Evolutionary conservation across 169 alveolate genomes (phyloP).

Genomic region (Cryptosporidium baileyi): DNA sequence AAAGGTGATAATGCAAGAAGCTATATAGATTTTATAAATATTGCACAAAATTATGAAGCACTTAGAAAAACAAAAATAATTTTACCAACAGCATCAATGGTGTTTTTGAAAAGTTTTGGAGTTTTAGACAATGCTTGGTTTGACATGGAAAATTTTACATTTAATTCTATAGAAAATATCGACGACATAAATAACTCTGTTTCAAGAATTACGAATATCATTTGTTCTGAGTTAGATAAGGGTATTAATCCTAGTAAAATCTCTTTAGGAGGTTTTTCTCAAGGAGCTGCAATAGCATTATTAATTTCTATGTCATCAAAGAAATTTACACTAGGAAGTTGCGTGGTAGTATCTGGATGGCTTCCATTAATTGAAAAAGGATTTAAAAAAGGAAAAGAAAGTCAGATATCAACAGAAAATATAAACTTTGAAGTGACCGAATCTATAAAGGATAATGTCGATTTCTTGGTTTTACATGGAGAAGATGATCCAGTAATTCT

Average conservation of each 20-base stretch:
- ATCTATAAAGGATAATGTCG: constrained; percentile 1
- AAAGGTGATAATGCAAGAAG: constrained; percentile 56
- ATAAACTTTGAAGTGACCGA: constrained; percentile 34
- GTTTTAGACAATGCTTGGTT: constrained; percentile 45
- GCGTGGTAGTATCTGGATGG: constrained; percentile 66
- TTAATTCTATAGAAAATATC: not conserved
- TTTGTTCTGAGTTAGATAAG: constrained; percentile 9
- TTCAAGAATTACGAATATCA: constrained; percentile 7
- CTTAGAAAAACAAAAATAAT: constrained; percentile 39
- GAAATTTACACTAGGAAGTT: constrained; percentile 33
- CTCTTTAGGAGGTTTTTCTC: constrained; percentile 57
- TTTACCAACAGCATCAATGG: constrained; percentile 2
- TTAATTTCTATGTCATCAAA: constrained; percentile 36
- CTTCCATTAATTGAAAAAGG: constrained; percentile 49
- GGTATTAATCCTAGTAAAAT: constrained; percentile 29
- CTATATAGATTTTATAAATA: not conserved
- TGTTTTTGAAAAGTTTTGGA: not conserved
- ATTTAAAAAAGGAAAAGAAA: constrained; percentile 20
- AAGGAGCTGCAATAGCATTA: constrained; percentile 26
- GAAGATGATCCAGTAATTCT: constrained; percentile 56
- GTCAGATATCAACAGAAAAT: not conserved
- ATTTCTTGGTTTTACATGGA: constrained; percentile 52
- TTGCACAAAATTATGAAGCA: not conserved
- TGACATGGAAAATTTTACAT: constrained; percentile 32
- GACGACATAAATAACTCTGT: constrained; percentile 20